phyloP scores from a whole-genome alignment of 306 rosid species.

The Cicer cuneatum region DNA sequence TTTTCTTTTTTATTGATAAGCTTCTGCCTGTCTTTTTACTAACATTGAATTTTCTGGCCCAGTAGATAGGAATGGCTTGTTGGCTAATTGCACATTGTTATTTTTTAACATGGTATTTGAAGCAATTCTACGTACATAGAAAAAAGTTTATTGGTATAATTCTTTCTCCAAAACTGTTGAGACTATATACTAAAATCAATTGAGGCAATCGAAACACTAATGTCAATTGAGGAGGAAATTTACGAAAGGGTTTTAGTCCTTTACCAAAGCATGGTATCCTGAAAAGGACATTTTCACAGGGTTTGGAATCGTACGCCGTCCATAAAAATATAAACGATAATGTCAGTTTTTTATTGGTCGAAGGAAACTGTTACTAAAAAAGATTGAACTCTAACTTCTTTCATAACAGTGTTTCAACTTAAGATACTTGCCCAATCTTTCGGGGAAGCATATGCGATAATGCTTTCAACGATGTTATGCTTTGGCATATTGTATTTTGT shows the following conservation, averaged over 20 bases:
- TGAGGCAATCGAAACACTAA: neutral
- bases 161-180: neutral
- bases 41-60: neutral
- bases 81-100: constrained; percentile 13
- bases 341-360: no score
- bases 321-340: no score
- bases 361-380: no score
- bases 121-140: constrained; percentile 1
- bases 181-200: neutral
- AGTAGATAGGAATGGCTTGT: neutral
- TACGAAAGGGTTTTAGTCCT: neutral
- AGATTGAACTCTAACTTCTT: no score
- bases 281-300: neutral
- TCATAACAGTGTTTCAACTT: no score
- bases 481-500: no score
- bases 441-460: no score
- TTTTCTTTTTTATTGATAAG: neutral
- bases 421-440: no score
- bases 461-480: no score
- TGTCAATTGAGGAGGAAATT: constrained; percentile 1
- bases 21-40: neutral
- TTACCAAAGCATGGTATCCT: neutral
- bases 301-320: neutral
- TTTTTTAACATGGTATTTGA: constrained; percentile 6
- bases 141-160: neutral